Base-by-base conservation (phyloP, 768 basidiomycete genomes). In the Suillus discolor region DNA sequence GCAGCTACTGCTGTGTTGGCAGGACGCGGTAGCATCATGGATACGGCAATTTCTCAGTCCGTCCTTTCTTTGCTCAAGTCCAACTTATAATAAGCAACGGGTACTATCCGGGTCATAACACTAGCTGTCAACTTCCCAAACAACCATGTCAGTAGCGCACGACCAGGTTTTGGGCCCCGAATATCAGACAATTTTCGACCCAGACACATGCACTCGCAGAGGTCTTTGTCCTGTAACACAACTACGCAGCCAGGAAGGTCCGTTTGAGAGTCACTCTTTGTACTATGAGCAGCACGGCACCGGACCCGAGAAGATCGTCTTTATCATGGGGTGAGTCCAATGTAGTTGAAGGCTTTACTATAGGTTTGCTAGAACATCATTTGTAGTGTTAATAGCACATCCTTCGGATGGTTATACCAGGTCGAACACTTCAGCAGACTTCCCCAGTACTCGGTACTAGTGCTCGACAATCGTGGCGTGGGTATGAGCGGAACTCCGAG, bases 401-500 rank as follows among this genome's bases (percentile, higher is more conserved):
- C 82, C 6, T 91, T 88, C 70, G 81, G 82, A 1, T 93, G 90
- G 92, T 71, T 74, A 0, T 71, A 78, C 0, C 91, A 94, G 73
- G 89, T 94, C 3, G 74, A 82, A 5, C 80, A 89, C 71, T 93
- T 94, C 69, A 81, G 83, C 9, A 75, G 72, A n/a, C 74, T 82
- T 18, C 76, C 80, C 15, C 78, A 85, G 39, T 90, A 89, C 71
- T 82, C 86, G 1, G 78, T 85, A 15, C 79, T 94, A 2, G 90
- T 92, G 6, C 93, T 94, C 72, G 93, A 94, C 75, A 94, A 95
- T 73, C 84, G 93, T 42, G 93, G 93, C 1, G 91, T 91, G 7
- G 93, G 93, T 8, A 85, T 92, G 74, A 91, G 89, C 38, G 85
- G 82, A 5, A 80, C 85, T 49, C 92, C 92, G 0, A 76, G 80